These are phyloP conservation scores for Solanum etuberosum DNA, from an alignment of 257 asterid species.

Conservation along the genomic window DNA sequence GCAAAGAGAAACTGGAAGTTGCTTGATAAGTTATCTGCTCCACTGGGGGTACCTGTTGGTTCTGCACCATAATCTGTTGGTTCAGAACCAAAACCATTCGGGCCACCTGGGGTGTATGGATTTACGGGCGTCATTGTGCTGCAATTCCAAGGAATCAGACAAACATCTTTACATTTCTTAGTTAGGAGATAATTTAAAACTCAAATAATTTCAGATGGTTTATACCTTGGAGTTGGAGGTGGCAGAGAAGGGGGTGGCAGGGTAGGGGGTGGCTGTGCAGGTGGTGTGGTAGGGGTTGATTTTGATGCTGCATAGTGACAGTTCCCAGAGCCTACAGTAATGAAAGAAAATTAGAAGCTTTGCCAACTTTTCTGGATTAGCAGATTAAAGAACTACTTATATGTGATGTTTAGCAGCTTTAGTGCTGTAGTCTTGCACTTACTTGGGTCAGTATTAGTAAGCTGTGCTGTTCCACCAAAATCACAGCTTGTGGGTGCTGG, in stretches of 20 bases:
- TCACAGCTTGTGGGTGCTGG: constrained; percentile 78
- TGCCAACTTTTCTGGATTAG: background rate
- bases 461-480: constrained; percentile 87
- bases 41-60: constrained; percentile 72
- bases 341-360: background rate
- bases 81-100: constrained; percentile 42
- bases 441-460: constrained; percentile 77
- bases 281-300: constrained; percentile 17
- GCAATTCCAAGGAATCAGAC: constrained; percentile 15
- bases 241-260: constrained; percentile 27
- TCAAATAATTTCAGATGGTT: background rate
- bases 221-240: constrained; percentile 11
- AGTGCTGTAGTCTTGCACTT: constrained; percentile 13
- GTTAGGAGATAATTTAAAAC: background rate
- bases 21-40: constrained; percentile 32
- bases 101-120: constrained; percentile 53
- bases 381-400: background rate
- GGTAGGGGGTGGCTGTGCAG: constrained; percentile 12
- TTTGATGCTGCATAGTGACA: constrained; percentile 51
- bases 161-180: background rate
- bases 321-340: constrained; percentile 69
- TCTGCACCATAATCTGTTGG: constrained; percentile 40
- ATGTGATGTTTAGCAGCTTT: background rate
- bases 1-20: constrained; percentile 21
- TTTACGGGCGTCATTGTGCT: constrained; percentile 54